Evolutionary conservation across 208 protist genomes (phyloP), one percentile per base, ranked within the genome.

Genomic region (Novymonas esmeraldas): DNA sequence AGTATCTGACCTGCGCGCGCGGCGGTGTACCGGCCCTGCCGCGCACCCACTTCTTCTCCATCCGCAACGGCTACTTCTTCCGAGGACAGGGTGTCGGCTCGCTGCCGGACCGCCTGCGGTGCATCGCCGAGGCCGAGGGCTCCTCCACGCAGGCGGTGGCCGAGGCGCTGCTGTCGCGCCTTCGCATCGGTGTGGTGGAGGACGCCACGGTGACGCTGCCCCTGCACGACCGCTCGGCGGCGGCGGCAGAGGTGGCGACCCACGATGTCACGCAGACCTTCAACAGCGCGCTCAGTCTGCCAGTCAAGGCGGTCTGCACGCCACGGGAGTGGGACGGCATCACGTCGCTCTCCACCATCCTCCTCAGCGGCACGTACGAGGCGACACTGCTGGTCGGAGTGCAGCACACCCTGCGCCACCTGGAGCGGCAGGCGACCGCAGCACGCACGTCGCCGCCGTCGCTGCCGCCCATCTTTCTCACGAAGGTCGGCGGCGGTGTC

Each of bases 401-500:
- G 14, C 71, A 72, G 34, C 79, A 79, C 71, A 81, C 79, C 22
- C 66, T 85, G 11, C 74, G 70, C 9, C 13, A 36, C 6, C 31
- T 71, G 38, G 60, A 78, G 26, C 41, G 46, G 44, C 70, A 69
- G 28, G 20, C 11, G 28, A 31, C 2, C 39, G 28, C 28, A 1
- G 51, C 24, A 24, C 24, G 7, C 7, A 22, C 31, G 51, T 44
- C 58, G 26, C 10, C 10, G 31, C n/a, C 29, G n/a, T 62, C 49
- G 10, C 33, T 72, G 14, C 69, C 73, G 24, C 77, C 78, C 0
- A 70, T 84, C 11, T 84, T 84, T 57, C 71, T 87, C 28, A 82
- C 81, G 13, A 85, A 83, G 44, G 76, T 84, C 6, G 82, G 78
- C 42, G 82, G 82, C 10, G 82, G 82, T 34, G 82, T 82, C 31